phyloP scores from a whole-genome alignment of 1,284 basidiomycete species.

The Meira miltonrushii region DNA sequence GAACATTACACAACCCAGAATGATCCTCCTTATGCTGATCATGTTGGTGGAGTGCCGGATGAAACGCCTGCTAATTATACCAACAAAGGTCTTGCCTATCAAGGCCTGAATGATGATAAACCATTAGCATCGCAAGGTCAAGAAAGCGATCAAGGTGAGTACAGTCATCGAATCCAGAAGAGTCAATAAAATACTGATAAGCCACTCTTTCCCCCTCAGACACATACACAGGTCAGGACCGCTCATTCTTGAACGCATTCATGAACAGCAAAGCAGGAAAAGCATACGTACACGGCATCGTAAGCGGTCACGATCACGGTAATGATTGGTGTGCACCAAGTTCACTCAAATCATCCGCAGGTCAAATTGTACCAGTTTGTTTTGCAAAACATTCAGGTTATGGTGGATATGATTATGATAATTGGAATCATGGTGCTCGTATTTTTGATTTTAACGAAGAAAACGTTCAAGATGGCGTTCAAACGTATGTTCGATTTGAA shows the following conservation, averaged over 20 bases:
- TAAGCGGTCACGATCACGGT: slow-evolving; percentile 17
- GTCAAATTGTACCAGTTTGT: slow-evolving; percentile 14
- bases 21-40: slow-evolving; percentile 7
- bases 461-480: slow-evolving; percentile 8
- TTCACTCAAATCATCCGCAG: background rate
- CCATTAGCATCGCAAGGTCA: slow-evolving; percentile 11
- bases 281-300: slow-evolving; percentile 15
- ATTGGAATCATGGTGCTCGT: slow-evolving; percentile 17
- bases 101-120: slow-evolving; percentile 17
- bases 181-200: too few relatives aligned
- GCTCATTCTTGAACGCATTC: slow-evolving; percentile 14
- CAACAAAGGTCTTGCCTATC: slow-evolving; percentile 3
- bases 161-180: background rate
- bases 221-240: slow-evolving; percentile 12
- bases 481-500: slow-evolving; percentile 14
- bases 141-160: background rate
- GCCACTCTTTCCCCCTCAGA: background rate
- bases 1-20: background rate
- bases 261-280: slow-evolving; percentile 7
- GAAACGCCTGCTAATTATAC: slow-evolving; percentile 10
- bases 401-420: slow-evolving; percentile 16
- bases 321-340: slow-evolving; percentile 13
- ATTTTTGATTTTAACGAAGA: slow-evolving; percentile 14
- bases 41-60: slow-evolving; percentile 15
- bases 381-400: slow-evolving; percentile 19